These are phyloP conservation scores for Xylaria sp. DNA, from an alignment of 495 filamentous ascomycete genomes.

Conservation along the genomic window DNA sequence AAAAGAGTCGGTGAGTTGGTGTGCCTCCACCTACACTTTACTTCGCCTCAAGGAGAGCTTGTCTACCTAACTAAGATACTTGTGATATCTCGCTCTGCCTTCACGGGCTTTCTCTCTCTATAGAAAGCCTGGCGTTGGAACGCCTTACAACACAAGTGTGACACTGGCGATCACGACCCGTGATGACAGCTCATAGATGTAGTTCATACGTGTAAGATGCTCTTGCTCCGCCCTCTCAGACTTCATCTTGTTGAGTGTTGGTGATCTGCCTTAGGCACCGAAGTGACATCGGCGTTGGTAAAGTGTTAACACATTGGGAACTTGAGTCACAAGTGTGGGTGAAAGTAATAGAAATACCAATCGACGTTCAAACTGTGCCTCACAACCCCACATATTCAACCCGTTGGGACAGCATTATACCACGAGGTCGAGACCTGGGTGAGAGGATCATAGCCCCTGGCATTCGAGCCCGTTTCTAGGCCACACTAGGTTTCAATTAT, in stretches of 20 bases:
- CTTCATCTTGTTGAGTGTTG: conserved; percentile 2
- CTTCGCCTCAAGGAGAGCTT: not conserved
- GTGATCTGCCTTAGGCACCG: not conserved
- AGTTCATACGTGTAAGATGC: not conserved
- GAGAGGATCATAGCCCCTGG: not conserved
- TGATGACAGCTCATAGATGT: not conserved
- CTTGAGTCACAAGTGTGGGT: conserved; percentile 6
- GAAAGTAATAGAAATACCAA: not conserved
- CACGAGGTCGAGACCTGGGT: not conserved
- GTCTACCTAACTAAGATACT: not conserved
- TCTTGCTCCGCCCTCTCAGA: not conserved
- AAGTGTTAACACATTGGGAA: not conserved
- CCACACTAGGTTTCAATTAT: not conserved
- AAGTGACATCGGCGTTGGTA: not conserved
- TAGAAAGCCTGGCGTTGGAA: not conserved
- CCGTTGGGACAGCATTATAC: not conserved
- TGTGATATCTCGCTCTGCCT: not conserved
- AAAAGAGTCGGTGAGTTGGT: conserved; percentile 2
- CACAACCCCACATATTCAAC: not conserved
- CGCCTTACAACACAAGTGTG: conserved; percentile 12
- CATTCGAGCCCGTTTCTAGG: not conserved
- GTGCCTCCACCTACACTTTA: not conserved
- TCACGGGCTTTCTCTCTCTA: not conserved
- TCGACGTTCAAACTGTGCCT: not conserved
- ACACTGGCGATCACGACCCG: not conserved